Percentiles rank a stretch among this genome's conserved stretches.
phyloP scores from a whole-genome alignment of 192 early-diverging fungal species.

The Coemansia sp. region DNA sequence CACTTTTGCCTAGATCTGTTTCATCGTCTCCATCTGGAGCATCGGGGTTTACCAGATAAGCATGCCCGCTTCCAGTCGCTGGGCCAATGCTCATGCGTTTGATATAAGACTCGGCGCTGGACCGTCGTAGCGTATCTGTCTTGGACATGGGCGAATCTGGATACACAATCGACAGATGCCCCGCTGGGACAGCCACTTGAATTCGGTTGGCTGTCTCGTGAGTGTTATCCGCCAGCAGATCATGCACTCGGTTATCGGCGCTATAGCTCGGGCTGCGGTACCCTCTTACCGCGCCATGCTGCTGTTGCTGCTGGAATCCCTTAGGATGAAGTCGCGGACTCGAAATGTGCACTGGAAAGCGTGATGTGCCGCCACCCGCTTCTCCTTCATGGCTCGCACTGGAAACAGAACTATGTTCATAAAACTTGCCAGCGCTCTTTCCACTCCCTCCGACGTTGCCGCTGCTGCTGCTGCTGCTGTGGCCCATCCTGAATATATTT shows the following conservation, averaged over 20 bases:
- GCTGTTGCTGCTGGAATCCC: conserved; percentile 7
- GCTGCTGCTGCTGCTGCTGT: conserved; percentile 12
- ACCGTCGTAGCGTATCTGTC: conserved; percentile 40
- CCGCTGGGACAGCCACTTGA: conserved; percentile 45
- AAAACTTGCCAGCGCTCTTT: not conserved
- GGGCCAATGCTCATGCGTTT: conserved; percentile 21
- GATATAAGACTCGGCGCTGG: conserved; percentile 33
- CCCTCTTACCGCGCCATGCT: conserved; percentile 3
- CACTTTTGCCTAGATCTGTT: not conserved
- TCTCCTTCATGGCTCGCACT: not conserved
- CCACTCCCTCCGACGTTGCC: not conserved
- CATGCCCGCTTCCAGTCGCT: conserved; percentile 25
- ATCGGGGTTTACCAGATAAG: conserved; percentile 47
- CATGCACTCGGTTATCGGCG: not conserved
- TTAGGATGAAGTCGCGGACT: not conserved
- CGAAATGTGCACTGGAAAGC: not conserved
- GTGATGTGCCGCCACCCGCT: not conserved
- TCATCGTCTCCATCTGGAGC: not conserved
- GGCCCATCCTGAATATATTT: conserved; percentile 44
- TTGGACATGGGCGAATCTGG: conserved; percentile 55
- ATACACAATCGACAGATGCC: conserved; percentile 51
- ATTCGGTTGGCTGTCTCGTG: conserved; percentile 17
- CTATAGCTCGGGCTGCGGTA: conserved; percentile 2
- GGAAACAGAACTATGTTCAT: not conserved
- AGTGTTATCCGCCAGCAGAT: not conserved